phyloP scores from a whole-genome alignment of 2,329 filamentous ascomycete genomes.

The Xylariaceae sp. region DNA sequence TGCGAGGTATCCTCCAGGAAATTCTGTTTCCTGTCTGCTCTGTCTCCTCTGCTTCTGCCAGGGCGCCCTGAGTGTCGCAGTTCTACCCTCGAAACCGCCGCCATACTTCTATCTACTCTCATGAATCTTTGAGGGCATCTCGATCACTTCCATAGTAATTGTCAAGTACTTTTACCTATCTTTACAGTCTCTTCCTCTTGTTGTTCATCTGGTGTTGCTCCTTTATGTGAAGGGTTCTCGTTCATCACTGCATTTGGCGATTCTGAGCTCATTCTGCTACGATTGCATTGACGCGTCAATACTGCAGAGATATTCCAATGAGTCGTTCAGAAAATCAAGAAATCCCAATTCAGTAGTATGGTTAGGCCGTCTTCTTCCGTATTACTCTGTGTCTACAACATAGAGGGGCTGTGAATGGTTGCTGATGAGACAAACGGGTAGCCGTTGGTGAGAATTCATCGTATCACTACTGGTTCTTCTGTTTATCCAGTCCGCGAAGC shows the following conservation, averaged over 20 bases:
- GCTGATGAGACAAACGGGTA: neutral
- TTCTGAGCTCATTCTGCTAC: neutral
- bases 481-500: neutral
- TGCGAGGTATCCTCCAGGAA: neutral
- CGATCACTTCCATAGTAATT: too few relatives aligned
- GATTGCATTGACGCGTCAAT: neutral
- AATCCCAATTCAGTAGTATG: neutral
- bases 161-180: neutral
- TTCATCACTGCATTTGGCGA: neutral
- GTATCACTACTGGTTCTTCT: neutral
- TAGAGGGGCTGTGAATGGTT: neutral
- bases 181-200: neutral
- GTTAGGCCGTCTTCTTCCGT: neutral
- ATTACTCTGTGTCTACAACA: neutral
- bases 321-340: neutral
- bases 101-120: neutral
- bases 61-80: neutral
- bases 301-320: neutral
- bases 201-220: too few relatives aligned
- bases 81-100: neutral
- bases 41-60: neutral
- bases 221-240: neutral
- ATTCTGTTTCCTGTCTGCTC: neutral
- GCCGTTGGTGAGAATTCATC: neutral
- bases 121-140: neutral